Base-by-base conservation (phyloP, 352 stramenopile species). In the Pythium rishiriense region DNA sequence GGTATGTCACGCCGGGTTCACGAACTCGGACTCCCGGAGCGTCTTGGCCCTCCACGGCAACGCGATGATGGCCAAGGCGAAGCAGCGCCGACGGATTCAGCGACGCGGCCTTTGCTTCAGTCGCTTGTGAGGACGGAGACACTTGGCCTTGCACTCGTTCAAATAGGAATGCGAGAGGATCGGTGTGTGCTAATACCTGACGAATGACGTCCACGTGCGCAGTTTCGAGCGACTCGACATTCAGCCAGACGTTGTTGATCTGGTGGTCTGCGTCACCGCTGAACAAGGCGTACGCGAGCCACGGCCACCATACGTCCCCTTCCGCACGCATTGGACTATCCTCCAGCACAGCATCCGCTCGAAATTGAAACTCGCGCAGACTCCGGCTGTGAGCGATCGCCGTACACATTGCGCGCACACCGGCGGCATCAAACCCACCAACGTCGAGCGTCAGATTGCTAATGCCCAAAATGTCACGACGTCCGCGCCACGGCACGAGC, bases 211-310 rank as follows among this genome's bases (percentile, higher is more conserved):
- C 25, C 5, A 66, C 49, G 29, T 66, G 59, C 7, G 21, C 17
- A 0, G 3, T 33, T 0, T 55, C 41, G 11, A 66, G 45, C 1
- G 5, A n/a, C 1, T 59, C 28, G 1, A 66, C 50, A 17, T 60
- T 59, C 39, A 66, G 31, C 22, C 17, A 28, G 1, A 46, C 60
- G 0, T 41, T 33, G 24, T 56, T n/a, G 43, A 66, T 66, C 1
- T 37, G 26, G 50, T 66, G 50, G 31, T 56, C 42, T 1, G 60
- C 51, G 29, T 66, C 60, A 8, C 50, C 43, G n/a, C 60, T 66
- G 33, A 66, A 66, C 9, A 66, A 25, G 6, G 60, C 42, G 25
- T 61, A 66, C 31, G 60, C 42, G 50, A 66, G 60, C 60, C 60
- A 66, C 42, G 60, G 60, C 60, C 60, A 66, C 60, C 60, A 66